These are phyloP conservation scores for Colletotrichum sp. DNA, from an alignment of 2,329 filamentous ascomycete species.

Conservation along the genomic window DNA sequence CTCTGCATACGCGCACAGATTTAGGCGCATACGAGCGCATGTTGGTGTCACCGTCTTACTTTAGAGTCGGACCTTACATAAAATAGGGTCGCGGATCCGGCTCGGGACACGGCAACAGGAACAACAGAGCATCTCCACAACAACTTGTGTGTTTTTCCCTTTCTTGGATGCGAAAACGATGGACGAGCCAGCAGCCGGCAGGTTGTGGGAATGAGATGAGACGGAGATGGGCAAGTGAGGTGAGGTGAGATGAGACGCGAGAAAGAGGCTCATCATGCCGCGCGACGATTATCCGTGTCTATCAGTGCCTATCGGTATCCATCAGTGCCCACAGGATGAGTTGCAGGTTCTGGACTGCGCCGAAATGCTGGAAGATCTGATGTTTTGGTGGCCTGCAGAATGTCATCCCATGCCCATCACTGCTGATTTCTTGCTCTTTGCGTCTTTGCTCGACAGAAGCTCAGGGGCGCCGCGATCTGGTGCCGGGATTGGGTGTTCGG, in stretches of 20 bases:
- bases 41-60: neutral
- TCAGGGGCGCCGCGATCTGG: slow-evolving; percentile 13
- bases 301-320: neutral
- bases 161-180: neutral
- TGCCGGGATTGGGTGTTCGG: neutral
- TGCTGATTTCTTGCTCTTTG: neutral
- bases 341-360: neutral
- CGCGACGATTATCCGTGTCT: neutral
- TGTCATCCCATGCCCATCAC: neutral
- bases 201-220: neutral
- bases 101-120: neutral
- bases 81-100: neutral
- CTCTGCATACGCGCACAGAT: slow-evolving; percentile 6
- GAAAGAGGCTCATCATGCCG: neutral
- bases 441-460: neutral
- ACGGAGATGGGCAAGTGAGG: neutral
- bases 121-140: neutral
- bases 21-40: neutral
- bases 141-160: neutral
- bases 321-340: neutral
- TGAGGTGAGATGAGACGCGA: neutral
- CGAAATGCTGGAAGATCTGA: neutral
- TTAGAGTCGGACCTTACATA: neutral
- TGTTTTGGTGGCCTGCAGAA: neutral
- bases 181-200: neutral